Percentiles rank a stretch among this genome's conserved stretches.
Evolutionary conservation across 192 early-diverging fungal species (phyloP).

Genomic region (Endogone sp.): DNA sequence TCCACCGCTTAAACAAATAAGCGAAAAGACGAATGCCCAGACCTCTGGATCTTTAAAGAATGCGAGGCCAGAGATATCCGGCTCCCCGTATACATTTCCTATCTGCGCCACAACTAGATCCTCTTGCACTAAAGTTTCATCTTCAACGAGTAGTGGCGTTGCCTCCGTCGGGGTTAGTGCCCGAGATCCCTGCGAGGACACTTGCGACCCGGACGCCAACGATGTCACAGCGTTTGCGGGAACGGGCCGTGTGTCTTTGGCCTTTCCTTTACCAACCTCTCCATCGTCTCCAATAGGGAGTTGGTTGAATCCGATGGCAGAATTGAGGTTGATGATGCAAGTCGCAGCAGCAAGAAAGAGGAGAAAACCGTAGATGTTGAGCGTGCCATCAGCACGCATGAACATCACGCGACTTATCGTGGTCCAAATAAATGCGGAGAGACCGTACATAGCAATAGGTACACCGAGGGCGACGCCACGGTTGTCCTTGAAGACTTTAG

Average conservation of each 20-base stretch:
- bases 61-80: not conserved
- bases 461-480: not conserved
- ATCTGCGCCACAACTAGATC: not conserved
- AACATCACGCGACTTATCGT: not conserved
- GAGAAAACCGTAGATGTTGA: not conserved
- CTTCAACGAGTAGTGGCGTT: not conserved
- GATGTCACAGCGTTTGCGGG: not conserved
- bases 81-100: not conserved
- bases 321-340: not conserved
- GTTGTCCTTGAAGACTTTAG: not conserved
- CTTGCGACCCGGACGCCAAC: not conserved
- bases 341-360: not conserved
- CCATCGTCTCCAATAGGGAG: not conserved
- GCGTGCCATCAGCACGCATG: not conserved
- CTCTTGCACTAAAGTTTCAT: not conserved
- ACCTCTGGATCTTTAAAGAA: slow-evolving; percentile 1
- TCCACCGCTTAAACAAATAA: not conserved
- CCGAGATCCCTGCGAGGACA: not conserved
- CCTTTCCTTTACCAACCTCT: too few relatives aligned
- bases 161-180: not conserved
- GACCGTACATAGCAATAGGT: slow-evolving; percentile 1
- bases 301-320: not conserved
- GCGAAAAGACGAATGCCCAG: not conserved
- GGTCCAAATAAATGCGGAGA: slow-evolving; percentile 1
- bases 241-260: not conserved